Base-by-base conservation (phyloP, 495 filamentous ascomycete species). In the Aspergillus hancockii region DNA sequence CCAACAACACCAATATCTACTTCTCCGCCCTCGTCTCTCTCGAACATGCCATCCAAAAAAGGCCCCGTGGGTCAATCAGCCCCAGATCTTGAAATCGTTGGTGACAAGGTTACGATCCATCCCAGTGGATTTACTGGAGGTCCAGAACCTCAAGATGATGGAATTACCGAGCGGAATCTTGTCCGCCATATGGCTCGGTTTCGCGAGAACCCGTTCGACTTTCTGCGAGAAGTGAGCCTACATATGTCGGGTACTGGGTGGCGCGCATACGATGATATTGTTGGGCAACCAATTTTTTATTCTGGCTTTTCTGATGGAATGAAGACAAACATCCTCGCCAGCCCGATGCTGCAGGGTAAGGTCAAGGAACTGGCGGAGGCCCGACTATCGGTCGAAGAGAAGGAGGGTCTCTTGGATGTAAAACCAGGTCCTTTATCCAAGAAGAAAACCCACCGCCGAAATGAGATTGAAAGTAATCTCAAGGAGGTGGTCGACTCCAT, bases 281-380 rank as follows among this genome's bases (percentile, higher is more conserved):
- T 97, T 62, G 94, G 94, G 13, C 93, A 96, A 71, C 90, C 91
- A 0, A 88, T 97, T 36, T 98, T 92, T 79, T 98, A 97, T 70
- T 75, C 87, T 7, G 94, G 94, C 18, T 98, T 96, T 74, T 86
- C 86, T 36, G 94, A 97, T 59, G 84, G 90, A 45, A 97, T 98
- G 85, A 95, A 89, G 75, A 71, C 74, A 16, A 74, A 77, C 34
- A 89, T 98, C 19, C 70, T 97, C 66, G 80, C 76, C n/a, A 90
- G 88, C 50, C 82, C 86, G 0, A 83, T 92, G 63, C 73, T 98
- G 23, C 89, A 86, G 68, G 72, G 70, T 32, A 90, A 89, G 67
- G 88, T 97, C 40, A 73, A 80, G 8, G 85, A 95, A 66, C 74
- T 98, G 38, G 92, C 94, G 6, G 84, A 87, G 60, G 79, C 80